phyloP scores from a whole-genome alignment of 495 filamentous ascomycete genomes.

The Penicillium lividum region DNA sequence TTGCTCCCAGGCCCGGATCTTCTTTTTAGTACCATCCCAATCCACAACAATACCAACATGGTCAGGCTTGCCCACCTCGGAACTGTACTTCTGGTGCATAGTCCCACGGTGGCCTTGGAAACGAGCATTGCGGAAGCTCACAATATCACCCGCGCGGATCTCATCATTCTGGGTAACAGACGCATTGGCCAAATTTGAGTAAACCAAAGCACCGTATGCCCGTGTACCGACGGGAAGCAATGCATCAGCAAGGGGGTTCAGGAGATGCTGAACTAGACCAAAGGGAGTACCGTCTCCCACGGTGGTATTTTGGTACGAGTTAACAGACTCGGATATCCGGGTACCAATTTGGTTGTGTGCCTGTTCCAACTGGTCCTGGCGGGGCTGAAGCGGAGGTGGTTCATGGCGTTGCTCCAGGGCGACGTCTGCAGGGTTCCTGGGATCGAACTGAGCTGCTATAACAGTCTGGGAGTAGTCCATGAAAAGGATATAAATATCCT shows the following conservation, averaged over 20 bases:
- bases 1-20: constrained; percentile 93
- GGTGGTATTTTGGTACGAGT: constrained; percentile 69
- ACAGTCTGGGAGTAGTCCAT: constrained; percentile 96
- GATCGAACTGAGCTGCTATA: constrained; percentile 78
- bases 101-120: constrained; percentile 95
- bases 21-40: constrained; percentile 99
- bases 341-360: constrained; percentile 76
- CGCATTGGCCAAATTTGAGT: constrained; percentile 92
- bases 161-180: constrained; percentile 87
- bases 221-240: constrained; percentile 81
- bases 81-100: constrained; percentile 90
- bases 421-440: constrained; percentile 68
- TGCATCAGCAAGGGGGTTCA: constrained; percentile 69
- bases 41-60: constrained; percentile 97
- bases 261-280: constrained; percentile 73
- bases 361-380: constrained; percentile 92
- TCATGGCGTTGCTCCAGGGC: constrained; percentile 86
- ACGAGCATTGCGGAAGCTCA: constrained; percentile 89
- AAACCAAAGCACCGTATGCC: constrained; percentile 88
- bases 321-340: constrained; percentile 67
- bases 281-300: constrained; percentile 83
- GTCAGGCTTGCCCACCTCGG: constrained; percentile 88
- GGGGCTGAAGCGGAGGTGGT: constrained; percentile 71
- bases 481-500: constrained; percentile 83
- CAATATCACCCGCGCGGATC: constrained; percentile 90